Evolutionary conservation across 2,329 filamentous ascomycete genomes (phyloP).

Genomic region (Xylogone sp.): DNA sequence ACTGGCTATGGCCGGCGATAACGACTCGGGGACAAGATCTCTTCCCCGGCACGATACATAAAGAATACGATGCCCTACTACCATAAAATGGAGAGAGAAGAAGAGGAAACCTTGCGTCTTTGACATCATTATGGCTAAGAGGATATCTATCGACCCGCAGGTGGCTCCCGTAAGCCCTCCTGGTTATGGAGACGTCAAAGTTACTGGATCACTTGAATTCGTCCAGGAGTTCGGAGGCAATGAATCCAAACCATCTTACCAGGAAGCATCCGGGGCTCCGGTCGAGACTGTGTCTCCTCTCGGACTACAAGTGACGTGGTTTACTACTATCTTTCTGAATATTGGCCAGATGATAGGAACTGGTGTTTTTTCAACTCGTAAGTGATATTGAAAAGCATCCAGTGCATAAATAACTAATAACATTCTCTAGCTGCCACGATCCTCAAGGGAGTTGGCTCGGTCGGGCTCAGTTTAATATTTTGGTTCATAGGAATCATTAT

Average conservation of each 20-base stretch:
- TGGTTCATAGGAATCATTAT: conserved; percentile 62
- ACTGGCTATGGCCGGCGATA: no score
- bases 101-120: no score
- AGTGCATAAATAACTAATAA: background rate
- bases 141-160: no score
- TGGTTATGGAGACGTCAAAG: no score
- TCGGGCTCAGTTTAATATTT: conserved; percentile 59
- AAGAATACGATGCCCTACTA: no score
- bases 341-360: conserved; percentile 59
- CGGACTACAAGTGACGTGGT: conserved; percentile 51
- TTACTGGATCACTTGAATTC: conserved; percentile 15
- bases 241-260: conserved; percentile 41
- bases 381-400: conserved; percentile 22
- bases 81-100: no score
- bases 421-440: conserved; percentile 48
- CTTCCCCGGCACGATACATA: no score
- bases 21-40: no score
- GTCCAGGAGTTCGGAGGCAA: conserved; percentile 39
- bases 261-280: conserved; percentile 56
- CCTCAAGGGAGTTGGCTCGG: conserved; percentile 53
- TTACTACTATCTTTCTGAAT: conserved; percentile 55
- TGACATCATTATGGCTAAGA: no score
- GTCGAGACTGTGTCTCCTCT: conserved; percentile 53
- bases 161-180: no score
- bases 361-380: conserved; percentile 60